Evolutionary conservation across 768 basidiomycete genomes (phyloP).

Genomic region (Stropharia rugosoannulata): DNA sequence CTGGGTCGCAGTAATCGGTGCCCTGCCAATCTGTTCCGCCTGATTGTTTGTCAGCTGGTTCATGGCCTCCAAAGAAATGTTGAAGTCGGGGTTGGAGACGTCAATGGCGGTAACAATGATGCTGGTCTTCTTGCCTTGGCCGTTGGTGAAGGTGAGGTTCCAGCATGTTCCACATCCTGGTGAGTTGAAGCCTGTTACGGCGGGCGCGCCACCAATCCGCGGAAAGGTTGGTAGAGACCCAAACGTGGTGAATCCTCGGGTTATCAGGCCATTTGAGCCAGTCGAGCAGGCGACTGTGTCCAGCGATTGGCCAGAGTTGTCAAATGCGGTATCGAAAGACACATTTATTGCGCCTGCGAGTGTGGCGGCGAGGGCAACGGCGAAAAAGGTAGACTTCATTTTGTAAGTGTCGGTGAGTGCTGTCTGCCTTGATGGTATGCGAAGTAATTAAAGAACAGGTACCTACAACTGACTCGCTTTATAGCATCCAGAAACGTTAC

Average conservation of each 20-base stretch:
- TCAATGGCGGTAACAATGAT: conserved; percentile 56
- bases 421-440: too few relatives aligned
- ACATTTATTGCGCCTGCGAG: conserved; percentile 24
- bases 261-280: conserved; percentile 49
- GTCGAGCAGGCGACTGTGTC: conserved; percentile 43
- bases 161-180: conserved; percentile 60
- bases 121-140: conserved; percentile 25
- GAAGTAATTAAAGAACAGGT: too few relatives aligned
- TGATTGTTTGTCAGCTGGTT: conserved; percentile 47
- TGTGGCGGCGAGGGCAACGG: conserved; percentile 24
- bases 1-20: conserved; percentile 41
- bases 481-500: too few relatives aligned
- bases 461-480: too few relatives aligned
- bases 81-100: conserved; percentile 43
- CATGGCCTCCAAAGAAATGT: conserved; percentile 53
- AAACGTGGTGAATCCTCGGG: conserved; percentile 46
- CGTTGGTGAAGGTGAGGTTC: conserved; percentile 46
- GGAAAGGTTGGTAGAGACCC: conserved; percentile 57
- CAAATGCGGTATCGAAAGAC: conserved; percentile 51
- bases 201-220: conserved; percentile 54
- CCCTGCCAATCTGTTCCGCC: conserved; percentile 46
- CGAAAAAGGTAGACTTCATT: conserved; percentile 31
- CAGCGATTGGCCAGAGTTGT: conserved; percentile 39
- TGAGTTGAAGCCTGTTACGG: conserved; percentile 51
- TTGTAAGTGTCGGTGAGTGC: conserved; percentile 1